Evolutionary conservation across 2,329 filamentous ascomycete genomes (phyloP), one percentile per base, ranked within the genome.

Genomic region (Fusarium sp.): DNA sequence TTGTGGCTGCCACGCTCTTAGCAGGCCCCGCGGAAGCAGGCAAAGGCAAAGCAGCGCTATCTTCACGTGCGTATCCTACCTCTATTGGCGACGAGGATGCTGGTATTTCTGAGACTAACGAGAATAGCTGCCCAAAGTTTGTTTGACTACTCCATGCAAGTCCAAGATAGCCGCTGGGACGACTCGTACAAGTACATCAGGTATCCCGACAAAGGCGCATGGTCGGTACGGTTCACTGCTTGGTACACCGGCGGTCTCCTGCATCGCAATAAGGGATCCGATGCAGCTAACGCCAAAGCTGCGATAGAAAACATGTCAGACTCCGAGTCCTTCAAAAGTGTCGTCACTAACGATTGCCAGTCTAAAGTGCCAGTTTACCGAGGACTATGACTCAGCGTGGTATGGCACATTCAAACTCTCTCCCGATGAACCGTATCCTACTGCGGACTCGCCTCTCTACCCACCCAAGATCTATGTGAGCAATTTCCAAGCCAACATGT

Each of bases 181-280:
- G 70, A 77, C 8, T 79, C 76, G 2, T 85, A 84, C 67, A 81
- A 82, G 23, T 81, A 80, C 47, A 78, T 85, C 27, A 79, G 73
- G 65, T 84, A 83, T 53, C 75, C 76, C 11, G 80, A 83, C 48
- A 82, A 80, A 4, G 82, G 83, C 0, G 79, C 79, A 18, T 84
- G 82, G 79, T 82, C 78, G 4, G 74, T 79, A 36, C 77, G 82
- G 10, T 84, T 84, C 51, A 84, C 82, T 1, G 79, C 81, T 0
- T 83, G 82, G 82, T 83, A 83, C 50, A 71, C 80, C 4, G 73
- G 80, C 0, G 82, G 81, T 1, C 62, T 83, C 15, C 58, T 82
- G 30, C 70, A 80, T 41, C 77, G 81, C 4, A 78, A 79, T 40
- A 50, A 79, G 51, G 78, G 78, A 13, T 59, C 77, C 43, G 80